Evolutionary conservation across 2,329 filamentous ascomycete species (phyloP).

Genomic region (Pseudogymnoascus sp.): DNA sequence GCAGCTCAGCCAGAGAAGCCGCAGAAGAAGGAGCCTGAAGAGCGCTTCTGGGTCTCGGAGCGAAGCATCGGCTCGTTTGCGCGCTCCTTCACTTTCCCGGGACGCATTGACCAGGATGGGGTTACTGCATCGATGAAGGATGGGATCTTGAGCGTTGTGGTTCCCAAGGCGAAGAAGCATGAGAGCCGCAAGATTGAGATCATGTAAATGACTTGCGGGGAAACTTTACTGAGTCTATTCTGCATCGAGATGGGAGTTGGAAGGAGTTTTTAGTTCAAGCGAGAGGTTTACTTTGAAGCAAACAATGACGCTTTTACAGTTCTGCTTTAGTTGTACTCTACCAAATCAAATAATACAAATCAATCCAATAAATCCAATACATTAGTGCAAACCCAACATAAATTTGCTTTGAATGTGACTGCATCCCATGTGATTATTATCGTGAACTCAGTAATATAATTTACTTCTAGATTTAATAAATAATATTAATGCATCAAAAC

Average conservation of each 20-base stretch:
- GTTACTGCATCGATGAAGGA: constrained; percentile 56
- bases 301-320: background rate
- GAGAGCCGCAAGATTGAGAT: constrained; percentile 42
- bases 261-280: background rate
- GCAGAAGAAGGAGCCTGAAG: constrained; percentile 31
- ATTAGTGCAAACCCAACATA: background rate
- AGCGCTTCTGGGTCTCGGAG: constrained; percentile 63
- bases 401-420: background rate
- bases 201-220: background rate
- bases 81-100: constrained; percentile 59
- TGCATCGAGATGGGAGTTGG: background rate
- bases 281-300: background rate
- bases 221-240: background rate
- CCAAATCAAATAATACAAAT: constrained; percentile 3
- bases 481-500: background rate
- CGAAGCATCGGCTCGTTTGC: constrained; percentile 59
- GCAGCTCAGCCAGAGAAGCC: constrained; percentile 30
- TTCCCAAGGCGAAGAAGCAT: constrained; percentile 58
- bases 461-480: background rate
- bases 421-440: background rate
- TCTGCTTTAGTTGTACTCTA: constrained; percentile 4
- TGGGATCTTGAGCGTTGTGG: constrained; percentile 53
- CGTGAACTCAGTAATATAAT: background rate
- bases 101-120: constrained; percentile 51
- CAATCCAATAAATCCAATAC: background rate